Base-by-base conservation (phyloP, 331 rosid species). In the Stylosanthes scabra region DNA sequence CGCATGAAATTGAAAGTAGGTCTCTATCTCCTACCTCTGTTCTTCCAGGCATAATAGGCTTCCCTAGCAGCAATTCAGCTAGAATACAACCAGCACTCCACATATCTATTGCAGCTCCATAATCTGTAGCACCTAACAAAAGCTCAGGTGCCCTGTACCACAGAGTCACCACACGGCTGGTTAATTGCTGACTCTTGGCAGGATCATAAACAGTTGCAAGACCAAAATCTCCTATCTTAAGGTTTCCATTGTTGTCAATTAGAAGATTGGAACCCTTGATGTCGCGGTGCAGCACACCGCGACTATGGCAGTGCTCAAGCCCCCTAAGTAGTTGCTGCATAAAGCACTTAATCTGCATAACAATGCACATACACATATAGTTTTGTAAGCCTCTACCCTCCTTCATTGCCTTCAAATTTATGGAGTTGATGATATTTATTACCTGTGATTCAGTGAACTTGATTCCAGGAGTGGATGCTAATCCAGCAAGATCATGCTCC, bases 81-180 rank as follows among this genome's bases (percentile, higher is more conserved):
- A 89, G 84, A 63, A 94, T 94, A 78, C 99, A 94, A 66, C 99
- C 99, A 31, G 64, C 72, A 77, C 99, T 94, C 99, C 99, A 94
- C 71, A 89, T 66, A 76, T 91, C 99, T 74, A 94, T 85, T 77
- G 86, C 88, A 6, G 74, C 77, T 61, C 92, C 98, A 75, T 94
- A 91, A 9, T 88, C 81, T 1, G 95, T 94, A 68, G 97, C 85
- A 74, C 97, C 96, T 51, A 94, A 91, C 77, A 94, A 85, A 79
- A 94, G 98, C 86, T 93, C 98, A 42, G 96, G 97, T 71, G 98
- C 88, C 63, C 98, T 88, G 70, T 88, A 94, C 97, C 97, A 94
- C 10, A 94, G 82, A 8, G 97, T 94, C 66, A 91, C 97, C n/a
- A 94, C 99, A 27, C 97, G 96, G 20, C 97, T 94, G 5, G 98